A percentile compares a stretch with the other conserved stretches of the same genome.
These are phyloP conservation scores for Globisporangium paroecandrum DNA, from an alignment of 352 stramenopile species.

Conservation along the genomic window DNA sequence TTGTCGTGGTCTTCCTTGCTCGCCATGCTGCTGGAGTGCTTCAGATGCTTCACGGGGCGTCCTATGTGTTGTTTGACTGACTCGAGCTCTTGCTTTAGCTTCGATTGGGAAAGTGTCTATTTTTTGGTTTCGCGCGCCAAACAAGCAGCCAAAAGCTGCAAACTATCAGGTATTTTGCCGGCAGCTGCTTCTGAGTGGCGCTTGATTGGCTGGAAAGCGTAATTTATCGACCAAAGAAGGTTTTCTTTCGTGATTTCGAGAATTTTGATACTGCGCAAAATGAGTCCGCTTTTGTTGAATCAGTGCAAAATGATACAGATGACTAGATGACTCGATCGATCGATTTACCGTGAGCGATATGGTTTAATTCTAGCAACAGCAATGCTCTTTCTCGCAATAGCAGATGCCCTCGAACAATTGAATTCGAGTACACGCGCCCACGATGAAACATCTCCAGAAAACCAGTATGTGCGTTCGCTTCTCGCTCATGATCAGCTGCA, in stretches of 20 bases:
- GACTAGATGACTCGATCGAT: not conserved
- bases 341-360: not conserved
- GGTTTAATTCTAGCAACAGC: not conserved
- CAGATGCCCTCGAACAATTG: not conserved
- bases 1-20: conserved; percentile 86
- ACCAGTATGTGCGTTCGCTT: not conserved
- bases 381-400: not conserved
- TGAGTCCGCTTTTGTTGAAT: not conserved
- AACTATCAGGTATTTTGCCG: not conserved
- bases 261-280: not conserved
- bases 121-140: not conserved
- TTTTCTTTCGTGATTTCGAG: not conserved
- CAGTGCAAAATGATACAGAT: not conserved
- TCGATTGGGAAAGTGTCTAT: not conserved
- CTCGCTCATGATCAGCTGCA: not conserved
- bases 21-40: conserved; percentile 36
- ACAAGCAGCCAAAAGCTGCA: not conserved
- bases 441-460: not conserved
- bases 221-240: not conserved
- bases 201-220: not conserved
- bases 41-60: not conserved
- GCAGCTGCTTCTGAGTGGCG: not conserved
- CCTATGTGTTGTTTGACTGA: not conserved
- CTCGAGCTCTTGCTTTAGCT: not conserved
- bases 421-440: not conserved